Evolutionary conservation across 1,284 basidiomycete species (phyloP).

Genomic region (Melampsora americana): DNA sequence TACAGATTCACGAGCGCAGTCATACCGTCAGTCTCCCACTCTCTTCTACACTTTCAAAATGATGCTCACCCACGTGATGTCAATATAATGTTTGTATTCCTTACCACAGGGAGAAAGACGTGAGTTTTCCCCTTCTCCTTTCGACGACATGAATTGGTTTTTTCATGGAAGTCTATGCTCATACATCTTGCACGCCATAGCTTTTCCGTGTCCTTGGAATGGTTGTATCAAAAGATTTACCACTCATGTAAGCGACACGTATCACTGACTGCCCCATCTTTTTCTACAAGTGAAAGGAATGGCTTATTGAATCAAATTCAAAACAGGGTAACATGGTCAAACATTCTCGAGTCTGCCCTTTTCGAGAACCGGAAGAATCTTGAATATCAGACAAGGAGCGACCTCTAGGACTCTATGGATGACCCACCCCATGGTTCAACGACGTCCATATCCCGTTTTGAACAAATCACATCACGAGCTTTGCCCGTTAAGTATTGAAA

Average conservation of each 20-base stretch:
- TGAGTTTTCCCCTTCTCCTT: background rate
- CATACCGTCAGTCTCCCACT: slow-evolving; percentile 22
- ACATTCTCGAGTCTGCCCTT: slow-evolving; percentile 40
- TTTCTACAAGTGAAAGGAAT: background rate
- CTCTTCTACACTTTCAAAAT: background rate
- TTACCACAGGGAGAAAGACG: slow-evolving; percentile 37
- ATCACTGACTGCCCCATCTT: background rate
- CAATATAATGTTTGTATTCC: background rate
- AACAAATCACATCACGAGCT: too few species aligned
- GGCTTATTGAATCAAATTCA: background rate
- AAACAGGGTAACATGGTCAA: slow-evolving; percentile 42
- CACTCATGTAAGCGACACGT: slow-evolving; percentile 27
- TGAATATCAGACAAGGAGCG: too few species aligned
- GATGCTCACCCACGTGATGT: background rate
- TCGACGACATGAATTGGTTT: background rate
- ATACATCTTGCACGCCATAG: background rate
- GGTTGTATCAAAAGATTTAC: slow-evolving; percentile 42
- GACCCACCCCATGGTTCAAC: too few species aligned
- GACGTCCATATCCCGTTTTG: too few species aligned
- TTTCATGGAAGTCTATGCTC: background rate
- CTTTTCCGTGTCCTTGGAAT: slow-evolving; percentile 44
- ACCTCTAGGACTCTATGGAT: too few species aligned
- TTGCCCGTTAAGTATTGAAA: too few species aligned
- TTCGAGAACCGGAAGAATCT: slow-evolving; percentile 40
- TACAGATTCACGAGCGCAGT: slow-evolving; percentile 42